Evolutionary conservation across 176 grass and related monocot species (phyloP).

Genomic region (Oryza australiensis): DNA sequence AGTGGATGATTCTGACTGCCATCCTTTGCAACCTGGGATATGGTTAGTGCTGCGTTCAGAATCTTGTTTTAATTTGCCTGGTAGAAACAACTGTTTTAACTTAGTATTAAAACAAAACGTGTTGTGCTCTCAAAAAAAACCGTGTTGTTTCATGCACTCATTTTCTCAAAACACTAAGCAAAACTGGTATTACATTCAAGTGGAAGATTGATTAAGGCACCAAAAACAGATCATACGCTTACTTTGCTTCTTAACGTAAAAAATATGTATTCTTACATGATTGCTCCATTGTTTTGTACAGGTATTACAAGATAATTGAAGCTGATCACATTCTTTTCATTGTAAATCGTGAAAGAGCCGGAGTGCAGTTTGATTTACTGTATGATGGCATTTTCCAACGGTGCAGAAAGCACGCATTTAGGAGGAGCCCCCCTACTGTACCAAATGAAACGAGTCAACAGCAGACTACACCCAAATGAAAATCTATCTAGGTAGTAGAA

Average conservation of each 20-base stretch:
- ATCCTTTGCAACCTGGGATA: constrained; percentile 93
- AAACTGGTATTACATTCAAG: constrained; percentile 19
- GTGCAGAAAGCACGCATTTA: constrained; percentile 80
- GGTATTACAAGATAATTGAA: constrained; percentile 96
- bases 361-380: constrained; percentile 91
- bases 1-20: constrained; percentile 71
- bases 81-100: constrained; percentile 6
- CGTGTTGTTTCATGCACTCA: not conserved
- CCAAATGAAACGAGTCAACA: constrained; percentile 71
- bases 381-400: constrained; percentile 95
- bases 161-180: not conserved
- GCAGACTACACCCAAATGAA: constrained; percentile 18
- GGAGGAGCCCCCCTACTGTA: constrained; percentile 54
- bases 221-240: not conserved
- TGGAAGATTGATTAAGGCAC: not conserved
- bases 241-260: not conserved
- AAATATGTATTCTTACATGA: not conserved
- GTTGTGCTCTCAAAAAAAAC: not conserved
- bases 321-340: constrained; percentile 99
- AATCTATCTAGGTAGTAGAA: constrained; percentile 34
- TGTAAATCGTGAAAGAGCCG: constrained; percentile 90
- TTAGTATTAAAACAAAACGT: not conserved
- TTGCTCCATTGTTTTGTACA: constrained; percentile 23
- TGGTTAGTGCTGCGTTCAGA: constrained; percentile 55
- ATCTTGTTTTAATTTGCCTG: constrained; percentile 31